phyloP scores from a whole-genome alignment of 75 land plant species.

The Cryptomeria japonica region DNA sequence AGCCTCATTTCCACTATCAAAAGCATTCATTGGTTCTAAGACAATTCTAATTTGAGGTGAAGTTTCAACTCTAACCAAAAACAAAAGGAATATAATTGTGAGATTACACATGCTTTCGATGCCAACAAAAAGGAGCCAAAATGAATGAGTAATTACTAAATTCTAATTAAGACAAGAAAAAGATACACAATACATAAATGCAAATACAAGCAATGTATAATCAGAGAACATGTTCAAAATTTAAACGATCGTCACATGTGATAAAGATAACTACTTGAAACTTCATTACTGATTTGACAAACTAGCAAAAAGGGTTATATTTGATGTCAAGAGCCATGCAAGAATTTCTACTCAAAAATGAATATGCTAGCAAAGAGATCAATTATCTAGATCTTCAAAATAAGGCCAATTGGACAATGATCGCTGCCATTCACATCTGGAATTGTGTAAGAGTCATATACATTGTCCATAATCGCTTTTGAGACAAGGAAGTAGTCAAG shows the following conservation, averaged over 20 bases:
- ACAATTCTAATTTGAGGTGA: not conserved
- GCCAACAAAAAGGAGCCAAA: not conserved
- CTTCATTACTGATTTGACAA: not conserved
- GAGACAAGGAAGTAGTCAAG: constrained; percentile 93
- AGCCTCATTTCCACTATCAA: too few relatives aligned
- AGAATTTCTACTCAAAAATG: not conserved
- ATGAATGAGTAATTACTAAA: not conserved
- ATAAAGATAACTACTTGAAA: not conserved
- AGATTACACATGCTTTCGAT: not conserved
- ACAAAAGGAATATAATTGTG: not conserved
- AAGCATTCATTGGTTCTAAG: not conserved
- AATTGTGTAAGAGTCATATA: constrained; percentile 80
- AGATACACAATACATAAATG: not conserved
- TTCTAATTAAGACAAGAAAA: not conserved
- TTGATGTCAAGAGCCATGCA: not conserved
- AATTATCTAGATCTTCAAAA: constrained; percentile 54
- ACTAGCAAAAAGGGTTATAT: not conserved
- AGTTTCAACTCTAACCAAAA: not conserved
- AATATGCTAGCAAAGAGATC: not conserved
- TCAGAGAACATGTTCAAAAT: not conserved
- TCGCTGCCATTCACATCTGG: constrained; percentile 91
- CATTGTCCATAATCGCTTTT: constrained; percentile 52
- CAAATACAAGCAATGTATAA: not conserved
- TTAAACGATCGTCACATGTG: not conserved
- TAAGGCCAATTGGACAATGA: constrained; percentile 92